Percentiles rank a stretch among this genome's conserved stretches.
phyloP scores from a whole-genome alignment of 2,329 filamentous ascomycete species.

The Kalmusia sp. region DNA sequence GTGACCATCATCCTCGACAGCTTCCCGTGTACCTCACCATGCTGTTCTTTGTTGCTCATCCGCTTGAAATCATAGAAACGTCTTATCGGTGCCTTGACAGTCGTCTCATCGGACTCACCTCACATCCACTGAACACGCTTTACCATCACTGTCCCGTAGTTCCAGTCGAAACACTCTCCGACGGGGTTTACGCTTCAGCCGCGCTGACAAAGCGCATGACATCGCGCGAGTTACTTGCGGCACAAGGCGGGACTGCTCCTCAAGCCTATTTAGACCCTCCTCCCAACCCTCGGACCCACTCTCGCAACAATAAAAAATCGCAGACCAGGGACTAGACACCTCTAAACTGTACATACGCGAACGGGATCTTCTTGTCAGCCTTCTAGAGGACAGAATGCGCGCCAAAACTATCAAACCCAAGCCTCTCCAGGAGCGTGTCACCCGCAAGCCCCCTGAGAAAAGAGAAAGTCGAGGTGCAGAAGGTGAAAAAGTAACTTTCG shows the following conservation, averaged over 20 bases:
- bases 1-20: too few species aligned
- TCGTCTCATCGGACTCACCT: too few species aligned
- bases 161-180: not conserved
- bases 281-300: too few species aligned
- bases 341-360: not conserved
- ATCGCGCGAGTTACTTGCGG: slow-evolving; percentile 6
- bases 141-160: not conserved
- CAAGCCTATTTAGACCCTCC: too few species aligned
- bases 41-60: not conserved
- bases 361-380: not conserved
- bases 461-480: slow-evolving; percentile 4
- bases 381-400: slow-evolving; percentile 9
- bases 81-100: not conserved
- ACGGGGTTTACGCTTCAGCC: slow-evolving; percentile 13
- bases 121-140: too few species aligned
- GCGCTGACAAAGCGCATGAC: slow-evolving; percentile 16
- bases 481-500: slow-evolving; percentile 9
- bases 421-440: slow-evolving; percentile 6
- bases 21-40: too few species aligned
- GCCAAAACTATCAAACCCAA: not conserved
- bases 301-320: not conserved
- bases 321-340: not conserved
- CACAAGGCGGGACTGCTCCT: too few species aligned
- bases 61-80: not conserved
- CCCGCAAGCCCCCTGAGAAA: not conserved